Conservation (phyloP, 1,284 basidiomycete species). For the Hemileccinum hortonii region DNA sequence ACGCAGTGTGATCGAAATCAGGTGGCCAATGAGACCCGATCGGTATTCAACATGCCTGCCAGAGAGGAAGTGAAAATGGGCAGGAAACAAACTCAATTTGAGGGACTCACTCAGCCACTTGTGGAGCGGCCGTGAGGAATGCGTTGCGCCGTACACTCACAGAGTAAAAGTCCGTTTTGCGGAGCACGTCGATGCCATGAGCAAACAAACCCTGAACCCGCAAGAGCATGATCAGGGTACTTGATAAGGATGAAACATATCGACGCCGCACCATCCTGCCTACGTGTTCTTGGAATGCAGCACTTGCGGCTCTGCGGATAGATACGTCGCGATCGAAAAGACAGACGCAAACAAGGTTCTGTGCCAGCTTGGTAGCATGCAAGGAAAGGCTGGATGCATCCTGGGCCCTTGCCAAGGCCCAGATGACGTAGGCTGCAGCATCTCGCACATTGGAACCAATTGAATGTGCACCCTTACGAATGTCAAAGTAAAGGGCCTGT, state of each 20-base stretch:
- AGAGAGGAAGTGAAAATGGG: constrained; percentile 6
- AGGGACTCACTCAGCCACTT: constrained; percentile 74
- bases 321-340: constrained; percentile 93
- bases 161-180: constrained; percentile 93
- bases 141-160: constrained; percentile 85
- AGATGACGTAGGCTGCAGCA: constrained; percentile 91
- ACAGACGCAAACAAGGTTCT: constrained; percentile 73
- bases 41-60: constrained; percentile 72
- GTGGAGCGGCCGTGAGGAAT: constrained; percentile 80
- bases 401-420: constrained; percentile 88
- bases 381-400: constrained; percentile 58
- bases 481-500: constrained; percentile 90
- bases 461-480: constrained; percentile 88
- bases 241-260: constrained; percentile 7
- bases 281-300: constrained; percentile 96
- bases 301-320: constrained; percentile 95
- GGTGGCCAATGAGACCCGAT: constrained; percentile 67
- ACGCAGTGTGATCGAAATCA: constrained; percentile 72
- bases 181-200: constrained; percentile 90
- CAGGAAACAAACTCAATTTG: constrained; percentile 3
- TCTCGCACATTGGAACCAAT: constrained; percentile 95
- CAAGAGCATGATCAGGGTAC: constrained; percentile 13
- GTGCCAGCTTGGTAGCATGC: constrained; percentile 67
- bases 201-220: constrained; percentile 75
- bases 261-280: constrained; percentile 75